These are phyloP conservation scores for Geotrichum reessii DNA, from an alignment of 1,139 yeast genomes.

Conservation along the genomic window DNA sequence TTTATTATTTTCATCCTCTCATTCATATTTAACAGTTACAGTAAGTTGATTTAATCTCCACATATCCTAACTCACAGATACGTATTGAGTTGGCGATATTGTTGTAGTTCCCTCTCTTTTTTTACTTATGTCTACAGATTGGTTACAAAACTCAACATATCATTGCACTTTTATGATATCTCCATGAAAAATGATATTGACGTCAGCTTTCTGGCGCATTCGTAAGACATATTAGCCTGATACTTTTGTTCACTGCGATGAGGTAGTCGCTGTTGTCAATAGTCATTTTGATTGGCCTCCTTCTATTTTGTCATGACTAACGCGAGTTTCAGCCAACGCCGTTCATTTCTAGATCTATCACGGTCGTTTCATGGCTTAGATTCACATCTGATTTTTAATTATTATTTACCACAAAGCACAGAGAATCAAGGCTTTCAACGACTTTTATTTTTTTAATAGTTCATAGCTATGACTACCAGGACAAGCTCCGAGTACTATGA, in stretches of 20 bases:
- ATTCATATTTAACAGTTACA: neutral
- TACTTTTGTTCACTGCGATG: neutral
- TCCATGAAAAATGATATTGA: neutral
- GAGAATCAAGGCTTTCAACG: neutral
- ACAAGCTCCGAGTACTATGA: conserved; percentile 21
- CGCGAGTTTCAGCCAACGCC: neutral
- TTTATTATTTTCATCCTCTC: neutral
- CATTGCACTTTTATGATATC: neutral
- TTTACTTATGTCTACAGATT: neutral
- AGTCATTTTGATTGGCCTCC: neutral
- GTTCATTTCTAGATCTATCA: neutral
- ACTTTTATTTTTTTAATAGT: neutral
- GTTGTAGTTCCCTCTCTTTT: neutral
- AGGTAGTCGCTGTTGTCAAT: neutral
- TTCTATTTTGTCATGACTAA: neutral
- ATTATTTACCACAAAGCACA: neutral
- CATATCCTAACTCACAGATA: neutral
- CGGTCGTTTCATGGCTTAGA: neutral
- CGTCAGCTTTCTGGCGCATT: neutral
- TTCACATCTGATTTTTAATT: neutral
- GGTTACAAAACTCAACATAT: neutral
- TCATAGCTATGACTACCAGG: conserved; percentile 11
- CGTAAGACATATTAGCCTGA: neutral
- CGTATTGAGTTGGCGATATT: neutral
- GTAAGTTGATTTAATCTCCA: neutral